Evolutionary conservation across 2,329 filamentous ascomycete genomes (phyloP).

Genomic region (Hypoxylon sp.): DNA sequence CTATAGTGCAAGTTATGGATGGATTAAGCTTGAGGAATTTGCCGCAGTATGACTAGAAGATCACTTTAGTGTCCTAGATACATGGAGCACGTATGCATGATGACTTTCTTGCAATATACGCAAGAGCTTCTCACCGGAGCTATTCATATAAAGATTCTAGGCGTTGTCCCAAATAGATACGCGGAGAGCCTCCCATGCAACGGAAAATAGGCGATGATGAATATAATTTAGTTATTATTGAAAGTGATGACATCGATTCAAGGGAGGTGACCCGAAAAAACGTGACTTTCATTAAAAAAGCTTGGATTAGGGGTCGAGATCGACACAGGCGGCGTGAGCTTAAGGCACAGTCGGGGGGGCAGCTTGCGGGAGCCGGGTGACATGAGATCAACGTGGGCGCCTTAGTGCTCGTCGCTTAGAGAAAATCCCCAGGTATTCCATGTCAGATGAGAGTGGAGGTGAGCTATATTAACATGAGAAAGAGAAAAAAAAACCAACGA

Average conservation of each 20-base stretch:
- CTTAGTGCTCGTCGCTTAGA: conserved; percentile 45
- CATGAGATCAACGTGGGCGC: conserved; percentile 43
- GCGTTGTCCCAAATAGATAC: no score
- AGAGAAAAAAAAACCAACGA: conserved; percentile 13
- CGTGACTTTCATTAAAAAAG: conserved; percentile 32
- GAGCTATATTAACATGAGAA: conserved; percentile 24
- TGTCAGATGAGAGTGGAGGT: conserved; percentile 37
- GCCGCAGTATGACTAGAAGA: background rate
- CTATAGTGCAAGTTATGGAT: background rate
- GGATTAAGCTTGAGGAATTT: conserved; percentile 1
- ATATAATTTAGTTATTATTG: conserved; percentile 22
- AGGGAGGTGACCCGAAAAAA: conserved; percentile 33
- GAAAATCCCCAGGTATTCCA: conserved; percentile 37
- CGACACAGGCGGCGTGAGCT: conserved; percentile 32
- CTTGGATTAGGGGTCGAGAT: conserved; percentile 37
- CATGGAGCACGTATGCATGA: no score
- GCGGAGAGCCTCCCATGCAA: conserved; percentile 2
- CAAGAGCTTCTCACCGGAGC: no score
- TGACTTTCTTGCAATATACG: no score
- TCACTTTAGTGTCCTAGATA: no score
- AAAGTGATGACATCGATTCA: conserved; percentile 34
- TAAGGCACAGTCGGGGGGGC: conserved; percentile 29
- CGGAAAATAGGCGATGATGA: conserved; percentile 10
- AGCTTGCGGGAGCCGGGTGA: conserved; percentile 39
- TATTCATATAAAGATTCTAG: background rate